Percentiles rank a stretch among this genome's conserved stretches.
Evolutionary conservation across 306 rosid species (phyloP).

Genomic region (Hylodesmum podocarpum): DNA sequence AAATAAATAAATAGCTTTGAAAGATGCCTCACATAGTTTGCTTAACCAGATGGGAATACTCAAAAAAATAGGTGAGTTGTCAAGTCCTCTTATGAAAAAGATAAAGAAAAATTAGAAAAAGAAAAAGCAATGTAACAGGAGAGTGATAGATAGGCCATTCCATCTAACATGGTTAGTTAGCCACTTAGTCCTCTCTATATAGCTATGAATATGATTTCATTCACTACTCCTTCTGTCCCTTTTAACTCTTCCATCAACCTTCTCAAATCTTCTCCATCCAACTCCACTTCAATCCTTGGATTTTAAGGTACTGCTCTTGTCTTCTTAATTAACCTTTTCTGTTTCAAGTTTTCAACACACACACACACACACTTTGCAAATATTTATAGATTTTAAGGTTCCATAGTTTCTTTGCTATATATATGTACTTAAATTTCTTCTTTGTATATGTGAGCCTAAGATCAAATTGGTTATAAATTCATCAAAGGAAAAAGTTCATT

Average conservation of each 20-base stretch:
- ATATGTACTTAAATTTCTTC: not conserved
- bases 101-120: conserved; percentile 29
- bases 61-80: conserved; percentile 59
- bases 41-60: conserved; percentile 64
- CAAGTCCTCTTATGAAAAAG: conserved; percentile 43
- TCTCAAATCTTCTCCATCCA: conserved; percentile 33
- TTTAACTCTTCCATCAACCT: conserved; percentile 35
- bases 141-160: conserved; percentile 46
- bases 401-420: not conserved
- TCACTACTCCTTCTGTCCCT: conserved; percentile 25
- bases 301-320: conserved; percentile 40
- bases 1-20: conserved; percentile 16
- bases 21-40: conserved; percentile 54
- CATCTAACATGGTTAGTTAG: conserved; percentile 40
- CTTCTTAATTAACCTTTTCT: not conserved
- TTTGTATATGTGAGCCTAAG: not conserved
- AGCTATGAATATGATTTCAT: conserved; percentile 25
- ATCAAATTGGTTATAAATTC: not conserved
- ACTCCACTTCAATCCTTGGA: not conserved
- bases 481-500: not conserved
- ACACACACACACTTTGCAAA: not conserved
- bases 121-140: conserved; percentile 44
- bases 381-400: conserved; percentile 2
- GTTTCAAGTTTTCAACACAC: not conserved
- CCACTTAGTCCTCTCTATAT: conserved; percentile 35